Base-by-base conservation (phyloP, 768 basidiomycete genomes). In the Inosperma sp. region DNA sequence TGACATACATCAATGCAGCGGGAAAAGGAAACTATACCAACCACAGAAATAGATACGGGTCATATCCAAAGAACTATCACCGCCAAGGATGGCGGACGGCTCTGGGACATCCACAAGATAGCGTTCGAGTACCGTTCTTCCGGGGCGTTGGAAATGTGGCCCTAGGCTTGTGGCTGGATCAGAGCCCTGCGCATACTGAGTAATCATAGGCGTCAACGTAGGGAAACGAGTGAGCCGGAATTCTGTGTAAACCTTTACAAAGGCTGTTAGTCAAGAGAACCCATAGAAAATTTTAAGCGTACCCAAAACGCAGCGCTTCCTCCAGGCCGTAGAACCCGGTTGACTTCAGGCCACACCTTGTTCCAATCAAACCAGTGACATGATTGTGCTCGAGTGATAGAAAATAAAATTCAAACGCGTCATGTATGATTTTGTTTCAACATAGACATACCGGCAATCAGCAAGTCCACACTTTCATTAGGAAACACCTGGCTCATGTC, bases 331-430 rank as follows among this genome's bases (percentile, higher is more conserved):
- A 91, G 66, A 7, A 86, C 75, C 3, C 84, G 72, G 9, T 73
- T 71, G 0, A 81, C 69, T 65, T 90, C 84, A 3, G 76, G 78
- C 86, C 88, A 92, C 6, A 85, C 72, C 57, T 76, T 79, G 5
- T 67, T 63, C 77, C 83, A 87, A 58, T 90, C 75, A 59, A 91
- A 92, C 88, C 88, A 90, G 61, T 92, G 89, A 3, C 80, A 80
- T 0, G 88, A 81, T 67, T 88, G 88, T 1, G 85, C 88, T 88
- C 25, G 16, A 19, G 50, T 21, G 2, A 19, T 34, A 14, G 27
- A 47, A 27, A n/a, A 34, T 16, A 29, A 8, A 44, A 26, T 45
- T 22, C 16, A 23, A 30, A 53, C 36, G 19, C 30, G 9, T 29
- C 12, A 19, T 2, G n/a, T n/a, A 25, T 31, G 14, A 19, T 9